Evolutionary conservation across 306 rosid genomes (phyloP).

Genomic region (Rosa persica): DNA sequence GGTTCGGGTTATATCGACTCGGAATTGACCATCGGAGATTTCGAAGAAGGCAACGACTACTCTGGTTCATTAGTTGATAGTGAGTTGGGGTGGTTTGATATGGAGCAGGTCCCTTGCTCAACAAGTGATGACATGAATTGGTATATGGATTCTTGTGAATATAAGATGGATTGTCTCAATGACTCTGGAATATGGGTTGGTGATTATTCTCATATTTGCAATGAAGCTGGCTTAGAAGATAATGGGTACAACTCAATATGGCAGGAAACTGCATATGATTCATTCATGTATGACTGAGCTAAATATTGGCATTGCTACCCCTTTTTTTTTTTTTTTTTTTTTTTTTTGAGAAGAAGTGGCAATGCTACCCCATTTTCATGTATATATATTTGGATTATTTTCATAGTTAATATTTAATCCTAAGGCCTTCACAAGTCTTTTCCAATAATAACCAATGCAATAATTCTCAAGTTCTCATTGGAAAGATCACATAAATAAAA

Average conservation of each 20-base stretch:
- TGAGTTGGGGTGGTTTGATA: conserved; percentile 29
- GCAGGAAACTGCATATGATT: conserved; percentile 23
- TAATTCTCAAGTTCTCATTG: no score
- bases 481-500: no score
- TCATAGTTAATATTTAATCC: not conserved
- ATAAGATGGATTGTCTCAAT: conserved; percentile 17
- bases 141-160: conserved; percentile 32
- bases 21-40: not conserved
- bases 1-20: not conserved
- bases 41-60: conserved; percentile 28
- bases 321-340: no score
- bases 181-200: conserved; percentile 15
- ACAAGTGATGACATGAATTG: conserved; percentile 32
- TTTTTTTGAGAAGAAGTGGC: no score
- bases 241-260: conserved; percentile 16
- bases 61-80: conserved; percentile 22
- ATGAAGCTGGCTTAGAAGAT: conserved; percentile 32
- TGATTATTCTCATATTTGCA: conserved; percentile 19
- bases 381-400: not conserved
- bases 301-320: not conserved
- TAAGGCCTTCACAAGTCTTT: not conserved
- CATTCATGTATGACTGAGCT: conserved; percentile 22
- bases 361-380: not conserved
- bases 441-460: not conserved
- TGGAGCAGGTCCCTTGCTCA: conserved; percentile 31